phyloP scores from a whole-genome alignment of 2,329 filamentous ascomycete species.

The Apiospora saccharicola region DNA sequence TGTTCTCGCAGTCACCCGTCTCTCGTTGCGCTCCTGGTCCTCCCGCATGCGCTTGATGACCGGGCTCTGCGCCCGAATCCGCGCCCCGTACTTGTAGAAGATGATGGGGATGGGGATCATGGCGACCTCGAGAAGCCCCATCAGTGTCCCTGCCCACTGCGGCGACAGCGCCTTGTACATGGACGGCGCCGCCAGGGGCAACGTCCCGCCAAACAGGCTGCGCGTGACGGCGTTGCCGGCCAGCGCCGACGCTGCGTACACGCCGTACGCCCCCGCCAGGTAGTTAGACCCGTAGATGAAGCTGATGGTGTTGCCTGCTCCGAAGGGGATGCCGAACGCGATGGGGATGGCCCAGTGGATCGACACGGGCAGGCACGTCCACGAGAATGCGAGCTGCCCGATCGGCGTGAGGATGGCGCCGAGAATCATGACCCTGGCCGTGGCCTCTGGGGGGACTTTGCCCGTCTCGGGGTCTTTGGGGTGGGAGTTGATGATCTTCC shows the following conservation, averaged over 20 bases:
- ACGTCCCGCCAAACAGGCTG: constrained; percentile 75
- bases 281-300: constrained; percentile 89
- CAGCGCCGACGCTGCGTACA: constrained; percentile 82
- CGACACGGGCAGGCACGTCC: constrained; percentile 79
- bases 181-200: constrained; percentile 76
- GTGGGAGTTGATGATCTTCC: constrained; percentile 80
- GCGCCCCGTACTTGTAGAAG: constrained; percentile 71
- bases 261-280: constrained; percentile 78
- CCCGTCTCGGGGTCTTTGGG: constrained; percentile 78
- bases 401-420: constrained; percentile 76
- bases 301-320: constrained; percentile 75
- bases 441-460: constrained; percentile 77
- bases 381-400: constrained; percentile 86
- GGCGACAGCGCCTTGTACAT: constrained; percentile 76
- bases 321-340: constrained; percentile 80
- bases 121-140: constrained; percentile 75
- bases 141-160: constrained; percentile 80
- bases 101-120: constrained; percentile 82
- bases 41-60: constrained; percentile 54
- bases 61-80: constrained; percentile 59
- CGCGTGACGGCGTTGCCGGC: constrained; percentile 81
- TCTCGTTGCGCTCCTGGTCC: constrained; percentile 51
- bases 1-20: constrained; percentile 28
- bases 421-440: constrained; percentile 80
- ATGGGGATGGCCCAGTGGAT: constrained; percentile 87